A percentile compares a stretch with the other conserved stretches of the same genome.
Conservation (phyloP, 2,329 filamentous ascomycete species). For the Didymella glomerata region DNA sequence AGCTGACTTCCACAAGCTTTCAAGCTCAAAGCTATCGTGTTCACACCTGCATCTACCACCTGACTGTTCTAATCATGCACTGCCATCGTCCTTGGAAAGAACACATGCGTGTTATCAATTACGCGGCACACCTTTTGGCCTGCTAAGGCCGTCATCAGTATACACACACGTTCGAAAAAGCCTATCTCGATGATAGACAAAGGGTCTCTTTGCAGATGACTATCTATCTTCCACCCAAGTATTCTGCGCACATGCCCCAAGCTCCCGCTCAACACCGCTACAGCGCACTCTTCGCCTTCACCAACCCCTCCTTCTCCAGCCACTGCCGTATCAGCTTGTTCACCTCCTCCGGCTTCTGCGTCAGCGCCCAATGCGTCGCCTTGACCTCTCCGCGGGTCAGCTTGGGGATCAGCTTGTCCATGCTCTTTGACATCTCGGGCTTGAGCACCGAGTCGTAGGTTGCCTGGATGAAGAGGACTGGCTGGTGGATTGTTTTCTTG, state of each 20-base stretch:
- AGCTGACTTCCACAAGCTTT: neutral
- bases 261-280: slow-evolving; percentile 31
- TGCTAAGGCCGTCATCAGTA: neutral
- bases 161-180: neutral
- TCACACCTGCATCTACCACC: neutral
- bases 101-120: neutral
- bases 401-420: slow-evolving; percentile 72
- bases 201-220: neutral
- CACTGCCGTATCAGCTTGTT: slow-evolving; percentile 75
- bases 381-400: slow-evolving; percentile 73
- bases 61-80: neutral
- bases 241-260: too few species aligned
- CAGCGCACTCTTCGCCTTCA: slow-evolving; percentile 54
- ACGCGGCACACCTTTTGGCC: neutral
- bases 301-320: slow-evolving; percentile 65
- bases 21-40: neutral
- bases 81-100: neutral
- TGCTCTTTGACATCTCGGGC: slow-evolving; percentile 72
- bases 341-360: slow-evolving; percentile 73
- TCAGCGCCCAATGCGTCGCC: slow-evolving; percentile 82
- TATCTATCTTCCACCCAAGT: too few species aligned
- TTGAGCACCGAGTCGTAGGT: slow-evolving; percentile 75
- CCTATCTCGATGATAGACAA: neutral
- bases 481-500: slow-evolving; percentile 46
- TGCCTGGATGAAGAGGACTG: slow-evolving; percentile 78